phyloP scores from a whole-genome alignment of 2,329 filamentous ascomycete genomes.

The Phoma sp. region DNA sequence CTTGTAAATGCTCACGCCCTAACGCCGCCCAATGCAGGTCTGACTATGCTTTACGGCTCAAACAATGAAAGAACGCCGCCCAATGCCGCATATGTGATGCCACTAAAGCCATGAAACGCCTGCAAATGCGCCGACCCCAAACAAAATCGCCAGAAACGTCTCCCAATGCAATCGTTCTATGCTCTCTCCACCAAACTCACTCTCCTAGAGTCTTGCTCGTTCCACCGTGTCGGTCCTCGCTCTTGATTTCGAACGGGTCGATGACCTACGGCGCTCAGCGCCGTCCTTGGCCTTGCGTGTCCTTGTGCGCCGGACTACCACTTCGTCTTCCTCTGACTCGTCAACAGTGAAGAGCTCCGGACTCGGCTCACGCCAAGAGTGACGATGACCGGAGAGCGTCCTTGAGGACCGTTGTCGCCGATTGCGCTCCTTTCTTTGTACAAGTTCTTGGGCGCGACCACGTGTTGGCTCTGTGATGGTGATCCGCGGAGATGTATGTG shows the following conservation, averaged over 20 bases:
- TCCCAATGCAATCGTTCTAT: slow-evolving; percentile 35
- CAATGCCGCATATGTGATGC: slow-evolving; percentile 25
- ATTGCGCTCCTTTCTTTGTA: slow-evolving; percentile 37
- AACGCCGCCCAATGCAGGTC: slow-evolving; percentile 38
- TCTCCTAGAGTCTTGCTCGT: slow-evolving; percentile 38
- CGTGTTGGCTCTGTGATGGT: slow-evolving; percentile 42
- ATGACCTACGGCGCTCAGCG: slow-evolving; percentile 44
- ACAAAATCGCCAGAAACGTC: slow-evolving; percentile 29
- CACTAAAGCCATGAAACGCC: slow-evolving; percentile 25
- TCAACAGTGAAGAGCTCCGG: slow-evolving; percentile 52
- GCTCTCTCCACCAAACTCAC: background rate
- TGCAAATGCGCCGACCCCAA: slow-evolving; percentile 29
- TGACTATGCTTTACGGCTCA: slow-evolving; percentile 5
- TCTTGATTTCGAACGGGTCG: slow-evolving; percentile 36
- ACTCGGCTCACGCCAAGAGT: slow-evolving; percentile 52
- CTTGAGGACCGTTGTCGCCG: slow-evolving; percentile 42
- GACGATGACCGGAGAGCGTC: slow-evolving; percentile 48
- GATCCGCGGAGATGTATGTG: slow-evolving; percentile 38
- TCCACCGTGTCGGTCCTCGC: slow-evolving; percentile 35
- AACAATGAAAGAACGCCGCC: slow-evolving; percentile 24
- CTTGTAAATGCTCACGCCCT: slow-evolving; percentile 32
- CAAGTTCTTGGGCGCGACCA: slow-evolving; percentile 47
- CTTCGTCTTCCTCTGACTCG: slow-evolving; percentile 49
- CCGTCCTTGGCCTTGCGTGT: slow-evolving; percentile 45
- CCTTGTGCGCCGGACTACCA: slow-evolving; percentile 33